Base-by-base conservation (phyloP, 306 rosid genomes). In the Cucumis melo region DNA sequence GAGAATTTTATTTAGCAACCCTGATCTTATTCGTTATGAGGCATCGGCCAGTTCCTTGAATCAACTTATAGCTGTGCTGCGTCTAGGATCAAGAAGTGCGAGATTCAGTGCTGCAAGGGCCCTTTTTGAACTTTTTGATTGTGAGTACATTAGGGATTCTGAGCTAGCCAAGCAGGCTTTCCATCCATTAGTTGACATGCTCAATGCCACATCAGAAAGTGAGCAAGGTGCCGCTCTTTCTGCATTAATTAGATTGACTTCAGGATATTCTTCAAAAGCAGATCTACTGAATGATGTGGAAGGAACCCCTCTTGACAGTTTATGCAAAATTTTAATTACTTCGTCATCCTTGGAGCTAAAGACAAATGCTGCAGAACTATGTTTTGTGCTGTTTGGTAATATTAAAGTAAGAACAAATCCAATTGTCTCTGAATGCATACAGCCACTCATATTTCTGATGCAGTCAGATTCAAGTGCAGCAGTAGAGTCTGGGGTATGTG, bases 81-180 rank as follows among this genome's bases (percentile, higher is more conserved):
- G 96, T 76, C 88, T 94, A 76, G 98, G 98, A 79, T 94, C 98
- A 74, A 94, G 95, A 90, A 87, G 86, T 83, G 91, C 97, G 83
- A 91, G 98, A 85, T 91, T 84, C 77, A 89, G 91, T 84, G 97
- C 96, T 75, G 93, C 97, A 51, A 89, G 95, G 83, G 96, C 97
- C 58, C 91, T 94, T 48, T 68, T 83, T 67, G 96, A 89, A 83
- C 96, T 94, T 80, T 94, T 90, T 75, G 87, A 84, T 57, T 86
- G 95, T 12, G 87, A 84, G 78, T 78, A 77, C 82, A 85, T 94
- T 77, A 91, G 93, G 86, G 88, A 86, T 59, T 89, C 94, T 14
- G 97, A 91, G 77, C 81, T 87, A 80, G 94, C 93, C 27, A 84
- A 81, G 80, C 98, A 91, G 83, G 93, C 97, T 76, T 82, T 92